phyloP scores from a whole-genome alignment of 306 rosid species.

The Cajanus cajan region DNA sequence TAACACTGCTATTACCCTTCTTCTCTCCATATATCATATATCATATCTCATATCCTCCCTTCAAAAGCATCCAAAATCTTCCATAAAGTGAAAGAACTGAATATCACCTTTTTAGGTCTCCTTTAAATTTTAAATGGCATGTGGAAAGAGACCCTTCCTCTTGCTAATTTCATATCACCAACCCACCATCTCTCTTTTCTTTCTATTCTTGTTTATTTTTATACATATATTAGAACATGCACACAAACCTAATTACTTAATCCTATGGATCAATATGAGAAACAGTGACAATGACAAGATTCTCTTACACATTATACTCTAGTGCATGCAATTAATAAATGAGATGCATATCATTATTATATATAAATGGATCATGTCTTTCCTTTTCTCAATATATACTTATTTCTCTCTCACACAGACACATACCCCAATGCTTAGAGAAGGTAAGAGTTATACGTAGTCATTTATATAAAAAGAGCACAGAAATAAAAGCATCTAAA shows the following conservation, averaged over 20 bases:
- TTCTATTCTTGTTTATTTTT: constrained; percentile 30
- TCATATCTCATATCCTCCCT: neutral
- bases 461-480: constrained; percentile 40
- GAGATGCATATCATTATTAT: neutral
- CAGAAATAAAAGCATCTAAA: constrained; percentile 35
- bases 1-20: neutral
- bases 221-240: neutral
- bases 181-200: constrained; percentile 23
- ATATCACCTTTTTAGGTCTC: constrained; percentile 57
- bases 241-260: constrained; percentile 1
- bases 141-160: constrained; percentile 41
- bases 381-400: neutral
- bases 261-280: constrained; percentile 19
- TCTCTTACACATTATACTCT: constrained; percentile 10
- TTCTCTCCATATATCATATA: neutral
- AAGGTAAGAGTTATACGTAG: constrained; percentile 25
- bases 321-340: neutral
- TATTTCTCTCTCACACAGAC: neutral
- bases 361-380: neutral
- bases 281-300: constrained; percentile 18
- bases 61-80: constrained; percentile 63
- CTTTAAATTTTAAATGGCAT: constrained; percentile 41
- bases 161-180: constrained; percentile 33
- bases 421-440: neutral
- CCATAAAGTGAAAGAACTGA: constrained; percentile 54